Evolutionary conservation across 2,329 filamentous ascomycete genomes (phyloP), one percentile per base, ranked within the genome.

Genomic region (Aulographum hederae): DNA sequence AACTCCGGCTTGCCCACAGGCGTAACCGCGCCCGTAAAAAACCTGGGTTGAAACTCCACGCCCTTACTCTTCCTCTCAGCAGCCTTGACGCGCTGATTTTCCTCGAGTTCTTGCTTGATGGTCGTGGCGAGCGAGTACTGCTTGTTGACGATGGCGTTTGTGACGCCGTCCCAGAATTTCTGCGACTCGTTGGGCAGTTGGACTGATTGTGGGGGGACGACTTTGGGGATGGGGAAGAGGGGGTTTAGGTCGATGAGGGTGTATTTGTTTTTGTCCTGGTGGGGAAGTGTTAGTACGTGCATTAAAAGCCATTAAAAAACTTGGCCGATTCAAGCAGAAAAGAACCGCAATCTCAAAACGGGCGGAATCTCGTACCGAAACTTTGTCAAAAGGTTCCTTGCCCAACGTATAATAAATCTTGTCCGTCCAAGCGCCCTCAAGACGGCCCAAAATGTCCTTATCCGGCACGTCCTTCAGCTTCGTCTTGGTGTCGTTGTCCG

Each of bases 171-270:
- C 89, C 89, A 98, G 49, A 93, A 78, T 35, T 69, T 73, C 40
- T 89, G 69, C 2, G 80, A 91, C 56, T 98, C 89, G 51, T 98
- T 89, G 34, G 78, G 69, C 2, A 92, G 69, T 52, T 95, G 89
- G 36, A 72, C 53, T 27, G 84, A 73, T 13, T 67, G 54, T 0
- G 86, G 81, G 0, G 89, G 89, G 0, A 91, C 52, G 27, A 70
- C 60, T 57, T 98, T 98, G 34, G 75, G 61, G 0, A 77, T 70
- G 3, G 91, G 81, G 26, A 65, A 67, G 28, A 98, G 70, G 3
- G 86, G 85, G n/a, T 63, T 67, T 30, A 95, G 71, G 50, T 98
- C 86, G 46, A 95, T 78, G 39, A 98, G 73, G 19, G 85, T 73
- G 38, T 65, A 67, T 47, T 78, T 58, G 35, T 63, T 58, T 44